phyloP scores from a whole-genome alignment of 257 asterid genomes.

The Scutellaria minor region DNA sequence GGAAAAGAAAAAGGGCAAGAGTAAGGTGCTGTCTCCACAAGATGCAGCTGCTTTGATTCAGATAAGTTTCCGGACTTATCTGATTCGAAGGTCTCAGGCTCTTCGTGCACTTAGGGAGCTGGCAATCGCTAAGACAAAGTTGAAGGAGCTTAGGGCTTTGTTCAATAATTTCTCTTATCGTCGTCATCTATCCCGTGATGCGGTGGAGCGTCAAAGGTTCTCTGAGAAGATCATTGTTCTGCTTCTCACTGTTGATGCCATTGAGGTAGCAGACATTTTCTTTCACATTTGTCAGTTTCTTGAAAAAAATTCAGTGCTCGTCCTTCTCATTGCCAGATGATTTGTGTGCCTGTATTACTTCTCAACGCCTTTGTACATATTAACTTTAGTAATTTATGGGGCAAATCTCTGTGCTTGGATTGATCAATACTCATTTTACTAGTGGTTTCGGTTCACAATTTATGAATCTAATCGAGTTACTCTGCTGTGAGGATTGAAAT shows the following conservation, averaged over 20 bases:
- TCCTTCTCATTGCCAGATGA: not conserved
- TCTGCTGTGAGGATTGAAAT: no score
- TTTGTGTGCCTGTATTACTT: not conserved
- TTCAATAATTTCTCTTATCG: not conserved
- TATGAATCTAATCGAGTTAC: no score
- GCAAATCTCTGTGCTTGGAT: not conserved
- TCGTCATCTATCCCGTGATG: not conserved
- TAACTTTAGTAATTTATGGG: not conserved
- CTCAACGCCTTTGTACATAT: not conserved
- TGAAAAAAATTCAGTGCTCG: no score
- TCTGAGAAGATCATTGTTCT: constrained; percentile 2
- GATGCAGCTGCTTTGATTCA: constrained; percentile 7
- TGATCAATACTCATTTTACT: not conserved
- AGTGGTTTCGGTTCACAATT: no score
- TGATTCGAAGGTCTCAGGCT: not conserved
- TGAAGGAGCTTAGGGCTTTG: not conserved
- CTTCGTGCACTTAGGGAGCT: not conserved
- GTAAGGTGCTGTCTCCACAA: not conserved
- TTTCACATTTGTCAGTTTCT: no score
- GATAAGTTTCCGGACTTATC: not conserved
- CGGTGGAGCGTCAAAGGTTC: not conserved
- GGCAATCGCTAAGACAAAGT: not conserved
- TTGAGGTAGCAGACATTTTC: not conserved
- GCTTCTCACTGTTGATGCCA: constrained; percentile 5
- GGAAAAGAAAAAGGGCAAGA: not conserved